Conservation (phyloP, 345 rosid species). For the Toxicodendron radicans region DNA sequence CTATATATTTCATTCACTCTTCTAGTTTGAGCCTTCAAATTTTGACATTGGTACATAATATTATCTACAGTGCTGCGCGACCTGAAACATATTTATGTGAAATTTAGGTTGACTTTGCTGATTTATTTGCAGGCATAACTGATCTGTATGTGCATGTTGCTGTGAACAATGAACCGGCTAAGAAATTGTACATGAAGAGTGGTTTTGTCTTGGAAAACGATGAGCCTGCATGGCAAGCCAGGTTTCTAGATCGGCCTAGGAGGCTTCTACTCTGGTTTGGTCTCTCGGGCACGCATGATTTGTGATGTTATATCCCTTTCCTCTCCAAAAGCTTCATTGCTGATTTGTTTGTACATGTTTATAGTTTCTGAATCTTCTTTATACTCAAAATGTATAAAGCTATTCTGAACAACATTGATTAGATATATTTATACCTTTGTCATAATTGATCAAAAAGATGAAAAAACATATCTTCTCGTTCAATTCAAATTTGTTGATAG, state of each 20-base stretch:
- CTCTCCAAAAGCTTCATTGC: neutral
- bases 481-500: no score
- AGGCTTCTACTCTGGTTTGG: slow-evolving; percentile 76
- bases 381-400: slow-evolving; percentile 18
- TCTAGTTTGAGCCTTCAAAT: neutral
- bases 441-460: neutral
- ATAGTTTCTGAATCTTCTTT: neutral
- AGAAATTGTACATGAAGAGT: slow-evolving; percentile 71
- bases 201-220: slow-evolving; percentile 67
- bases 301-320: slow-evolving; percentile 17
- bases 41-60: no score
- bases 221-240: slow-evolving; percentile 97
- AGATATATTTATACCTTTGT: neutral
- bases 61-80: neutral
- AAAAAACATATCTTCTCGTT: neutral
- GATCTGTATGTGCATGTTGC: slow-evolving; percentile 94
- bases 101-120: neutral
- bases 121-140: slow-evolving; percentile 62
- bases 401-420: neutral
- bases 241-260: slow-evolving; percentile 76
- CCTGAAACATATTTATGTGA: neutral
- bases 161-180: slow-evolving; percentile 74
- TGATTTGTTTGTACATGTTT: neutral
- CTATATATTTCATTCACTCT: no score
- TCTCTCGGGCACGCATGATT: slow-evolving; percentile 30